Evolutionary conservation across 352 stramenopile genomes (phyloP), one percentile per base, ranked within the genome.

Genomic region (Globisporangium mamillatum): DNA sequence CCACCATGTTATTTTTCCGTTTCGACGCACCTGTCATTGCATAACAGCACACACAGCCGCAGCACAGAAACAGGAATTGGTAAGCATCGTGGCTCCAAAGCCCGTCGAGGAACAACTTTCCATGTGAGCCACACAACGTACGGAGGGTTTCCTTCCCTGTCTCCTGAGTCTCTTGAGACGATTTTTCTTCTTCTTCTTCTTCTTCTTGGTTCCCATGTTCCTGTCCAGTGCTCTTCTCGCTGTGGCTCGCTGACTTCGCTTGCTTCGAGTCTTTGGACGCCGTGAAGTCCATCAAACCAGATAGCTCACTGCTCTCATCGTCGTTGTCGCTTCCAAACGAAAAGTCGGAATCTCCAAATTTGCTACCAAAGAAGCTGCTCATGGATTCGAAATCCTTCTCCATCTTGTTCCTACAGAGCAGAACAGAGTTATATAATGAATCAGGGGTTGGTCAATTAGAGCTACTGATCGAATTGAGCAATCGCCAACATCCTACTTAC

Each of bases 331-430:
- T 64, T 22, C 7, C 25, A 53, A 70, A 71, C 29, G 64, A 61
- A 62, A 66, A 76, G 44, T 74, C 69, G 18, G 70, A 70, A 24
- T 66, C 65, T 5, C 57, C 73, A 20, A 68, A 66, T 1, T 70
- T 71, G 6, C 60, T 36, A 48, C 75, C 70, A 44, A 89, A 78
- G 7, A 88, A 72, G 58, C 78, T 74, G 63, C 74, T 73, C 75
- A 89, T 80, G 20, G 76, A 69, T 68, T 77, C 71, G 24, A 91
- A 74, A 10, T 87, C 79, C 9, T 70, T 73, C 29, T 91, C 80
- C 52, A 82, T 61, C 1, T 75, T 70, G n/a, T 63, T 67, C 57
- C 77, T 73, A 61, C 38, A 29, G 8, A 46, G 38, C 10, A 29
- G 8, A 46, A 16, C 38, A 20, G 22, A n/a, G 32, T 55, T 2